These are phyloP conservation scores for Plasmopara viticola DNA, from an alignment of 352 stramenopile species.

Conservation along the genomic window DNA sequence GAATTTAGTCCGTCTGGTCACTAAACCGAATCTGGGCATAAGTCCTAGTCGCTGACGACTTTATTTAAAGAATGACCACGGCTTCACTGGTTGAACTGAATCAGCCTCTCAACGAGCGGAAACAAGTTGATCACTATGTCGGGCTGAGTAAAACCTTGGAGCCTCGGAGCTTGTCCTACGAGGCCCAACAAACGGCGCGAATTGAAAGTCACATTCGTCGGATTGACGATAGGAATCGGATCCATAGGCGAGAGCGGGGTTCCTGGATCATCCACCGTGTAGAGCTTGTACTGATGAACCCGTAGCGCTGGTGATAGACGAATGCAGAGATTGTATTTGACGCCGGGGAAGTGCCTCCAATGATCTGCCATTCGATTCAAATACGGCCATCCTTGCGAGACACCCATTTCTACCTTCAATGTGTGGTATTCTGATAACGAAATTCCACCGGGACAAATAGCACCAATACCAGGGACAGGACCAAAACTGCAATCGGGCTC, in stretches of 20 bases:
- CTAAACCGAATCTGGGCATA: too few relatives aligned
- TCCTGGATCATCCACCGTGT: not conserved
- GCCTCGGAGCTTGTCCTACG: not conserved
- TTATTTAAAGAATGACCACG: too few relatives aligned
- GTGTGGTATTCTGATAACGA: not conserved
- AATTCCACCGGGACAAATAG: not conserved
- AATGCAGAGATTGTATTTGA: conserved; percentile 1
- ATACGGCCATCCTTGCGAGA: not conserved
- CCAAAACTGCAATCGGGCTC: not conserved
- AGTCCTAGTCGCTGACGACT: too few relatives aligned
- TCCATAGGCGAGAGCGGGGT: not conserved
- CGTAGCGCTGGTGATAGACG: not conserved
- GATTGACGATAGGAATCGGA: not conserved
- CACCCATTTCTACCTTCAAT: not conserved
- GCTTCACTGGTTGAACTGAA: not conserved
- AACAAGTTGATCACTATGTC: not conserved
- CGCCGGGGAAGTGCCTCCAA: conserved; percentile 1
- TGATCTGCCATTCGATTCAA: not conserved
- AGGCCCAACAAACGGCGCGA: not conserved
- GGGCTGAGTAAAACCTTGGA: not conserved
- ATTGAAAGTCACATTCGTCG: not conserved
- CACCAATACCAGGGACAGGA: not conserved
- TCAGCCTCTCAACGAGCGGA: not conserved
- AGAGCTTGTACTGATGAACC: not conserved
- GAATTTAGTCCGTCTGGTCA: too few relatives aligned